These are phyloP conservation scores for Starmerella bombicola DNA, from an alignment of 805 yeast genomes.

Conservation along the genomic window DNA sequence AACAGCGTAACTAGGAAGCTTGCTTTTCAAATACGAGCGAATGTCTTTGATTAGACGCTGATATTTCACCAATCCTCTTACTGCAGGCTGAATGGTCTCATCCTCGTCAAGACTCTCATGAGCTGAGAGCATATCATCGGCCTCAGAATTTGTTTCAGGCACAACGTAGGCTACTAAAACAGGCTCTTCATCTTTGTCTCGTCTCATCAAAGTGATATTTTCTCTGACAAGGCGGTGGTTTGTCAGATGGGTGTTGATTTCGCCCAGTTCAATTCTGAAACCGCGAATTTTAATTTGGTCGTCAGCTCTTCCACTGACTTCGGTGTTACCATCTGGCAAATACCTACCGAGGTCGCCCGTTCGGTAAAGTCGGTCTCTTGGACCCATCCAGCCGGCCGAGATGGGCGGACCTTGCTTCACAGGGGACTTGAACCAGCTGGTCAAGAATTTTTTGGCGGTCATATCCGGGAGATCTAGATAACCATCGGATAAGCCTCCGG, in stretches of 20 bases:
- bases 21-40: slow-evolving; percentile 68
- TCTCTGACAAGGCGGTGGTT: slow-evolving; percentile 89
- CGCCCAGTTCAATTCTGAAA: slow-evolving; percentile 95
- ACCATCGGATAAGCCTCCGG: slow-evolving; percentile 95
- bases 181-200: slow-evolving; percentile 87
- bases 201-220: slow-evolving; percentile 79
- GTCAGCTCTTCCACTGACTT: slow-evolving; percentile 97
- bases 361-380: slow-evolving; percentile 89
- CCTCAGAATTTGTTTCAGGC: slow-evolving; percentile 47
- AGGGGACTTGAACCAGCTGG: slow-evolving; percentile 77
- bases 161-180: slow-evolving; percentile 84
- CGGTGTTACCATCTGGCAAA: slow-evolving; percentile 93
- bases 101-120: slow-evolving; percentile 33
- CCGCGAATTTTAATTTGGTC: slow-evolving; percentile 98
- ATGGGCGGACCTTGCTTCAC: slow-evolving; percentile 30
- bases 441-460: slow-evolving; percentile 75
- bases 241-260: slow-evolving; percentile 92
- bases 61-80: slow-evolving; percentile 65
- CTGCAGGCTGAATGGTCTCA: slow-evolving; percentile 43
- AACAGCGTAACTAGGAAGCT: slow-evolving; percentile 85
- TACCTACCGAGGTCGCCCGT: slow-evolving; percentile 97
- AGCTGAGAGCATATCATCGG: slow-evolving; percentile 34
- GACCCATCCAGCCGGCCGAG: slow-evolving; percentile 64
- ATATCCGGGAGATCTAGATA: slow-evolving; percentile 84
- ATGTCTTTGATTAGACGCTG: slow-evolving; percentile 68